phyloP scores from a whole-genome alignment of 495 filamentous ascomycete genomes.

The Talaromyces ruber region DNA sequence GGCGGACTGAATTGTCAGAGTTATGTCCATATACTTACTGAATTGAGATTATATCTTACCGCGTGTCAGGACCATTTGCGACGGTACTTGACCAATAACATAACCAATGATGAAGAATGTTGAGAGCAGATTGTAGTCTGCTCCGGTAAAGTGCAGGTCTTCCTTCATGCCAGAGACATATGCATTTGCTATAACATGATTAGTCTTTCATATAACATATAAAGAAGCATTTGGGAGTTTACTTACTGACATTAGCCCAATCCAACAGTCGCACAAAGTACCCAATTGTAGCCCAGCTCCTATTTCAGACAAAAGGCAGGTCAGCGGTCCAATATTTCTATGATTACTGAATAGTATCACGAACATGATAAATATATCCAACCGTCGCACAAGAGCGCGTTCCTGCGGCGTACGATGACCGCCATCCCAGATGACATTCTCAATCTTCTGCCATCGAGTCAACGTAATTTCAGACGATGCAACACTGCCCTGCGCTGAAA shows the following conservation, averaged over 20 bases:
- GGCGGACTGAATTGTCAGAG: constrained; percentile 9
- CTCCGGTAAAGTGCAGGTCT: constrained; percentile 39
- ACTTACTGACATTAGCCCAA: constrained; percentile 8
- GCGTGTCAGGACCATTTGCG: constrained; percentile 38
- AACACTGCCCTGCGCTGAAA: not conserved
- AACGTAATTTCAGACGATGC: not conserved
- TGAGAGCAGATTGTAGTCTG: constrained; percentile 28
- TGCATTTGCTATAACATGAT: constrained; percentile 16
- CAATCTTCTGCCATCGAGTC: constrained; percentile 7
- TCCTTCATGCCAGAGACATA: constrained; percentile 51
- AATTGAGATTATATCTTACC: not conserved
- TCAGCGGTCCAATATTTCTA: not conserved
- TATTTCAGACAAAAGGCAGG: too few species aligned
- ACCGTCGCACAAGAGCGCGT: constrained; percentile 1
- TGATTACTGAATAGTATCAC: not conserved
- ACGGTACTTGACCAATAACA: constrained; percentile 47
- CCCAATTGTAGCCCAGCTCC: constrained; percentile 7
- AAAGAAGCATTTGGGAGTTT: not conserved
- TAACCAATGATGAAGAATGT: constrained; percentile 48
- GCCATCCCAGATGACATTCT: constrained; percentile 8
- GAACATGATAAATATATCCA: constrained; percentile 7
- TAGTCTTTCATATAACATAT: not conserved
- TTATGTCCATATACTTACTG: not conserved
- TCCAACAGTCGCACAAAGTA: constrained; percentile 8
- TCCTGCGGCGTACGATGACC: constrained; percentile 5